Percentiles rank a stretch among this genome's conserved stretches.
Evolutionary conservation across 345 rosid species (phyloP).

Genomic region (Syzygium grande): DNA sequence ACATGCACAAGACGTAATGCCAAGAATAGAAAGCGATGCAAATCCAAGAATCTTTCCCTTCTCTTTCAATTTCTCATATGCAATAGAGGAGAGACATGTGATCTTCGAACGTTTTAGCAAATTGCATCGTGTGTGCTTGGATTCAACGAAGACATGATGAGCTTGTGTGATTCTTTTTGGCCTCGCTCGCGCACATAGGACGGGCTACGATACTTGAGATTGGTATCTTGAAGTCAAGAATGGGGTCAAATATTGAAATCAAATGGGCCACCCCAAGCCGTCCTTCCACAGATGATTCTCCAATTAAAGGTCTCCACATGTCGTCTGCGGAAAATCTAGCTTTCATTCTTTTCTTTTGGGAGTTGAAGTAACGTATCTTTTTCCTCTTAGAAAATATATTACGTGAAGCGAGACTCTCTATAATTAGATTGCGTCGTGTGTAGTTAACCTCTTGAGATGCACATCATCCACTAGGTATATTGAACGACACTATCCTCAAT

Average conservation of each 20-base stretch:
- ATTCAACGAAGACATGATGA: background rate
- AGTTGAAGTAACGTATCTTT: background rate
- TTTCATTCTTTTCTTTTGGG: background rate
- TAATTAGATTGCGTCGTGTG: background rate
- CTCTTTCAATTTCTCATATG: background rate
- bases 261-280: background rate
- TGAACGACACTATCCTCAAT: background rate
- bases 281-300: background rate
- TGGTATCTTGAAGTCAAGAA: background rate
- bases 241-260: background rate
- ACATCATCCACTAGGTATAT: background rate
- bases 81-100: background rate
- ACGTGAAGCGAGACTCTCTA: background rate
- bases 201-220: background rate
- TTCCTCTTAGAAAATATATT: background rate
- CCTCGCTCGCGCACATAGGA: background rate
- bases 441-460: background rate
- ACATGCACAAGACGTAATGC: background rate
- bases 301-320: background rate
- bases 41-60: background rate
- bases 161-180: background rate
- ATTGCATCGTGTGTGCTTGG: background rate
- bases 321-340: background rate
- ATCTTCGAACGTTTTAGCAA: background rate
- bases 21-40: background rate